Percentiles rank a stretch among this genome's conserved stretches.
These are phyloP conservation scores for Ophiostoma himal-ulmi DNA, from an alignment of 2,329 filamentous ascomycete species.

Conservation along the genomic window DNA sequence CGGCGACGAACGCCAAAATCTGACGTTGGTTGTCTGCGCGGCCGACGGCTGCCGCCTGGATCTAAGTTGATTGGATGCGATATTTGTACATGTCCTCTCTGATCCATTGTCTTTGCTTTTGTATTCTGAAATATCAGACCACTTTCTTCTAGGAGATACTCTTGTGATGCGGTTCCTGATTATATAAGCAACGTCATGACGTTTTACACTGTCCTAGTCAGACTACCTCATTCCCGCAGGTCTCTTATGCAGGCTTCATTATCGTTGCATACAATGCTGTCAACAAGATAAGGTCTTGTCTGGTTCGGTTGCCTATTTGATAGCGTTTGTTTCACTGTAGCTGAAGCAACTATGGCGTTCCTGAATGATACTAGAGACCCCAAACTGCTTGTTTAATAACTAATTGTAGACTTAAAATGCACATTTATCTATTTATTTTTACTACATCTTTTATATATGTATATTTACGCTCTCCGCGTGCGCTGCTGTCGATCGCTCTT, in stretches of 20 bases:
- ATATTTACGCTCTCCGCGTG: neutral
- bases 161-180: neutral
- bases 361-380: no score
- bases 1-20: constrained; percentile 11
- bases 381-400: neutral
- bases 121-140: no score
- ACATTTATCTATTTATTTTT: neutral
- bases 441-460: neutral
- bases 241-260: no score
- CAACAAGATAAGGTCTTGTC: neutral
- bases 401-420: neutral
- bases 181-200: neutral
- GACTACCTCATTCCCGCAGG: no score
- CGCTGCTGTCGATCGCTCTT: neutral
- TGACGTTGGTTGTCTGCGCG: constrained; percentile 4
- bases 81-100: no score
- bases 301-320: neutral
- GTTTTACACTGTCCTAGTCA: no score
- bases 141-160: no score
- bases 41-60: constrained; percentile 6
- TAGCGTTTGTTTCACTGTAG: no score
- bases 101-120: neutral
- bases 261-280: neutral
- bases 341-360: no score
- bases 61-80: neutral